Percentiles rank a stretch among this genome's conserved stretches.
Evolutionary conservation across 2,329 filamentous ascomycete species (phyloP).

Genomic region (Sporothrix luriei): DNA sequence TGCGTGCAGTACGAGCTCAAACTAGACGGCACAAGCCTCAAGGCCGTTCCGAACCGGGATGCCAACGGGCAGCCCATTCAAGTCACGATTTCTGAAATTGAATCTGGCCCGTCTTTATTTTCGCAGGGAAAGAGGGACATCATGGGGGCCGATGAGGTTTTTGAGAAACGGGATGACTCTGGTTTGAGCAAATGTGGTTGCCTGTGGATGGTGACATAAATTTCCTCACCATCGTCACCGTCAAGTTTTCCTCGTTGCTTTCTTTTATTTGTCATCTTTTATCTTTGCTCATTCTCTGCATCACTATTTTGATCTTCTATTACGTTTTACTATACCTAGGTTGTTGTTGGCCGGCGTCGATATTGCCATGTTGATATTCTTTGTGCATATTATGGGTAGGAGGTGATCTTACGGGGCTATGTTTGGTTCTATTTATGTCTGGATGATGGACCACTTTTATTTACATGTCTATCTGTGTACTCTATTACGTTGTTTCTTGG

Average conservation of each 20-base stretch:
- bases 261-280: neutral
- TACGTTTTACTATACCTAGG: conserved; percentile 3
- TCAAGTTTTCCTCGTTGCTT: neutral
- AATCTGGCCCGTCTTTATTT: conserved; percentile 35
- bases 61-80: conserved; percentile 47
- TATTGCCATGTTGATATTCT: neutral
- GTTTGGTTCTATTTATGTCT: neutral
- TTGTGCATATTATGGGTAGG: conserved; percentile 1
- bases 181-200: conserved; percentile 58
- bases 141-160: conserved; percentile 20
- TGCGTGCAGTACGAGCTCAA: conserved; percentile 56
- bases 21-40: conserved; percentile 42
- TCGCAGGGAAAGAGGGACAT: conserved; percentile 20
- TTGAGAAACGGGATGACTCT: conserved; percentile 35
- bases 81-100: conserved; percentile 51
- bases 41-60: conserved; percentile 44
- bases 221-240: neutral
- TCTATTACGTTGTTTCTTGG: neutral
- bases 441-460: neutral
- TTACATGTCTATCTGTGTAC: neutral
- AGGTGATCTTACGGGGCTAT: neutral
- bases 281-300: neutral
- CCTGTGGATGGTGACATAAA: conserved; percentile 55
- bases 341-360: neutral
- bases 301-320: neutral